Base-by-base conservation (phyloP, 1,139 yeast species). In the Taphrina sp. region DNA sequence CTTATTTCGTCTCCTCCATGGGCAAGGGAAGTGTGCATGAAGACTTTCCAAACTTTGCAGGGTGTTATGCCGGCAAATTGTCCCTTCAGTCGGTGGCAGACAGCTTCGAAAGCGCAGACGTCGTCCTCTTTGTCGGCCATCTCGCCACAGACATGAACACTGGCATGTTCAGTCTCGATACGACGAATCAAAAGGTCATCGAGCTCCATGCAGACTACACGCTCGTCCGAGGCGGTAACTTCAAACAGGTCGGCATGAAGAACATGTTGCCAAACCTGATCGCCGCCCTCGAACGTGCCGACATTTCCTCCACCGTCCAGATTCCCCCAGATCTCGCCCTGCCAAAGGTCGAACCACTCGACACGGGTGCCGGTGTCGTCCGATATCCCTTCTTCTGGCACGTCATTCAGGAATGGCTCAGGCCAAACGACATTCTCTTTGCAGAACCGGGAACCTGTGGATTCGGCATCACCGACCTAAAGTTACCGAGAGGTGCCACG, bases 1-100 rank as follows among this genome's bases (percentile, higher is more conserved):
- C 76, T 61, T 71, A 75, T 53, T 77, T 69, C 63, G 70, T 76
- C 19, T 72, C 82, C 1, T 67, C 69, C 28, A 67, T 76, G 68
- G 81, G 85, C 64, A 70, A 80, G 74, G 76, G 81, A 1, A 70
- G 79, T 37, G 70, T 85, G 35, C 81, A 86, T 68, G 95, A 88
- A 69, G 38, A 51, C 23, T 23, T 26, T 61, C 72, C 76, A 3
- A 72, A 76, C 59, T 85, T 74, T 64, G 77, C 81, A 56, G 95
- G 95, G 22, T 76, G 77, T 16, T 85, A 82, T 67, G 76, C 72
- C 60, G 89, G 88, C 29, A 67, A 63, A 28, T 72, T 72, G 52
- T 76, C 82, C 1, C 68, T 69, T 38, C 70, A 67, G 12, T 77
- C 78, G 31, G 71, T 77, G 34, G 70, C 67, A n/a, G 67, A 70